Percentiles rank a stretch among this genome's conserved stretches.
Evolutionary conservation across 305 asterid species (phyloP).

Genomic region (Solanum hybrid): DNA sequence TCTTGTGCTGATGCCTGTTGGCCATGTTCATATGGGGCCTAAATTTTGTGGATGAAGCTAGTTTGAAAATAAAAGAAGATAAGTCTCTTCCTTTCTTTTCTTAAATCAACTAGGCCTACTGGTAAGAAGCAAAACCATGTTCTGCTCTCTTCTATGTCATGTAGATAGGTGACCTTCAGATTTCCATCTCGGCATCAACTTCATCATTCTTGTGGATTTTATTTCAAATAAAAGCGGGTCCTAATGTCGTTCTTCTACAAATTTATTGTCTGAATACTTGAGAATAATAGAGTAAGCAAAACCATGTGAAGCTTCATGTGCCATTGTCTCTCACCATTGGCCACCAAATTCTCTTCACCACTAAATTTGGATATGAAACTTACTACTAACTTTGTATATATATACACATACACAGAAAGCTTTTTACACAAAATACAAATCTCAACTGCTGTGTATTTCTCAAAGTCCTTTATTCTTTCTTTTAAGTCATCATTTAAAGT

Average conservation of each 20-base stretch:
- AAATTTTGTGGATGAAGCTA: background rate
- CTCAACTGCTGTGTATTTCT: no score
- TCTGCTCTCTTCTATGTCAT: background rate
- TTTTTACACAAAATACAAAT: background rate
- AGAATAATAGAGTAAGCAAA: background rate
- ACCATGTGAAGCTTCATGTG: background rate
- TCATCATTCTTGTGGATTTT: background rate
- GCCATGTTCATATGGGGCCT: background rate
- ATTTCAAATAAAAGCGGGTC: background rate
- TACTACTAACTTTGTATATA: background rate
- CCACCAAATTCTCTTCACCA: background rate
- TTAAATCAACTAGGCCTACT: background rate
- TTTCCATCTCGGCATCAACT: background rate
- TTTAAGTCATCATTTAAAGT: background rate
- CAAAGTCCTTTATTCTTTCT: background rate
- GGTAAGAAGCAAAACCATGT: background rate
- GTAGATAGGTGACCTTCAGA: background rate
- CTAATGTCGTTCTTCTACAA: background rate
- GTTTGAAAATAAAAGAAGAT: background rate
- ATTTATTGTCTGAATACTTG: background rate
- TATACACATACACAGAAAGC: no score
- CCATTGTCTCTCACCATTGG: background rate
- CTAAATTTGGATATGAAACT: background rate
- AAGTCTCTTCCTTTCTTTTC: background rate
- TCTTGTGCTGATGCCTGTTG: background rate